Percentiles rank a stretch among this genome's conserved stretches.
Evolutionary conservation across 1,139 yeast genomes (phyloP).

Genomic region (Hemisphaericaspora lyxosophila): DNA sequence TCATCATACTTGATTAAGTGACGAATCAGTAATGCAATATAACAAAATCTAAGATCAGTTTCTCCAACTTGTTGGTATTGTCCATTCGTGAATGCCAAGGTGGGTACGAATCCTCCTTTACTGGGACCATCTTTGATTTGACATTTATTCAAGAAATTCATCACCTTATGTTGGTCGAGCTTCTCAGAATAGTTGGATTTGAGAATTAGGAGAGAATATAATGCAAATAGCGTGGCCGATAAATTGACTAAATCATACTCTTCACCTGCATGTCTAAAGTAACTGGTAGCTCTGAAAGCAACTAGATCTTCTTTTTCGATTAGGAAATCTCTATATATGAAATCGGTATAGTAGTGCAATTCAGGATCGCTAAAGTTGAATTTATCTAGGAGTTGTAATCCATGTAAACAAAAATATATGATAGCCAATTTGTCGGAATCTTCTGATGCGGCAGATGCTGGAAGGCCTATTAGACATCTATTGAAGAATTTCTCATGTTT

Average conservation of each 20-base stretch:
- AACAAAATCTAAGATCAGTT: constrained; percentile 69
- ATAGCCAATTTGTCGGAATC: constrained; percentile 69
- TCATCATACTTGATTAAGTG: constrained; percentile 48
- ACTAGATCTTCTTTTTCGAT: constrained; percentile 42
- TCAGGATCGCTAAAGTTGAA: constrained; percentile 30
- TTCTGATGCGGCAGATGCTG: constrained; percentile 50
- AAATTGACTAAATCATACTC: constrained; percentile 60
- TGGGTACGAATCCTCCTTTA: constrained; percentile 48
- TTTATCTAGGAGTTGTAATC: constrained; percentile 52
- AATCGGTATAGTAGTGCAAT: constrained; percentile 34
- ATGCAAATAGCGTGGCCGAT: constrained; percentile 68
- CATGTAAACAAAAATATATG: constrained; percentile 65
- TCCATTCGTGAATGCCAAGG: constrained; percentile 26
- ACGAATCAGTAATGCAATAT: constrained; percentile 69
- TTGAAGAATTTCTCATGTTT: constrained; percentile 54
- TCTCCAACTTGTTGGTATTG: constrained; percentile 48
- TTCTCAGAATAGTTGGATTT: constrained; percentile 36
- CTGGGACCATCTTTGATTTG: constrained; percentile 60
- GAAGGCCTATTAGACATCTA: constrained; percentile 51
- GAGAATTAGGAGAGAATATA: constrained; percentile 50
- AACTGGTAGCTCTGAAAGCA: constrained; percentile 53
- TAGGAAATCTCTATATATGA: constrained; percentile 49
- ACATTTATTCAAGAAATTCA: constrained; percentile 52
- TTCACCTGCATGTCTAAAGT: constrained; percentile 30
- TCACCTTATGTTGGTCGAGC: constrained; percentile 45